These are phyloP conservation scores for Datisca glomerata DNA, from an alignment of 306 rosid species.

Conservation along the genomic window DNA sequence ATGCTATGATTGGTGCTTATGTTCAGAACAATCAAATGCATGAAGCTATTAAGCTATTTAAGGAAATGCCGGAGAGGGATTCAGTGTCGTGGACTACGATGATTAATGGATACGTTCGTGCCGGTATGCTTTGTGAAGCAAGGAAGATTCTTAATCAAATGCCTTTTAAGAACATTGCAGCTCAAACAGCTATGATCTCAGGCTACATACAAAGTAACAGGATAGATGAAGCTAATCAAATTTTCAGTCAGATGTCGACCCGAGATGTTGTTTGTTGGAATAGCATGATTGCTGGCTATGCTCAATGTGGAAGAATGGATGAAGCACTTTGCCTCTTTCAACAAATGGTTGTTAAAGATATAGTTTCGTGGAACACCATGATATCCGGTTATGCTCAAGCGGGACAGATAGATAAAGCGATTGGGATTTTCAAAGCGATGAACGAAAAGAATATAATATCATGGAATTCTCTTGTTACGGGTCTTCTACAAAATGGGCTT, in stretches of 20 bases:
- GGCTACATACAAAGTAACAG: constrained; percentile 49
- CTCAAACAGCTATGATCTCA: constrained; percentile 67
- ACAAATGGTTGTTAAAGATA: constrained; percentile 51
- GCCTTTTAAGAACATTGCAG: constrained; percentile 61
- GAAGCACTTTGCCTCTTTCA: constrained; percentile 48
- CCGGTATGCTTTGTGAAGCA: constrained; percentile 61
- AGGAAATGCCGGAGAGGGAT: constrained; percentile 53
- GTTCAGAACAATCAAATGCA: constrained; percentile 45
- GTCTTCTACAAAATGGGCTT: constrained; percentile 53
- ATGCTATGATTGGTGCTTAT: constrained; percentile 78
- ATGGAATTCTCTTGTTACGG: constrained; percentile 73
- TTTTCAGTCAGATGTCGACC: constrained; percentile 33
- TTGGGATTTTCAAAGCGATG: constrained; percentile 35
- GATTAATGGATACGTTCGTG: constrained; percentile 51
- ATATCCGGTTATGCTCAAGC: constrained; percentile 57
- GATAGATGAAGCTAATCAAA: constrained; percentile 51
- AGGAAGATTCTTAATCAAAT: constrained; percentile 35
- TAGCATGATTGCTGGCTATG: constrained; percentile 66
- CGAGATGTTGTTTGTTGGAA: constrained; percentile 70
- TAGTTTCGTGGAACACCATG: constrained; percentile 73
- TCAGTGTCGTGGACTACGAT: constrained; percentile 79
- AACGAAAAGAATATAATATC: constrained; percentile 43
- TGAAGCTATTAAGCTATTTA: constrained; percentile 44
- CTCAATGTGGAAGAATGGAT: constrained; percentile 51
- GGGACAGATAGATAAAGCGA: constrained; percentile 59